Percentiles rank a stretch among this genome's conserved stretches.
These are phyloP conservation scores for Septoria petroselini DNA, from an alignment of 2,329 filamentous ascomycete species.

Conservation along the genomic window DNA sequence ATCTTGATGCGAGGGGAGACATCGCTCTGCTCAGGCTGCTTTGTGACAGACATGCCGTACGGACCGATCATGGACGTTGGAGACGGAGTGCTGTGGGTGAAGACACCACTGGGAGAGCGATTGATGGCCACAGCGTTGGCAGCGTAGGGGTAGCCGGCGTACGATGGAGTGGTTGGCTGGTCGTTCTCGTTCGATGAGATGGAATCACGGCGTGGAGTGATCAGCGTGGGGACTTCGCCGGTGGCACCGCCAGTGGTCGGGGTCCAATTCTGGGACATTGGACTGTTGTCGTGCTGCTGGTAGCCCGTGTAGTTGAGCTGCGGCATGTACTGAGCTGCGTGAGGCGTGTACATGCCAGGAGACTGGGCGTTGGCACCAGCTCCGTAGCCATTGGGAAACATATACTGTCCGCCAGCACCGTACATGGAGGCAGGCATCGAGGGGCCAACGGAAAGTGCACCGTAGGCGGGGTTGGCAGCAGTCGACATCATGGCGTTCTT, in stretches of 20 bases:
- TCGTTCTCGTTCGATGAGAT: constrained; percentile 54
- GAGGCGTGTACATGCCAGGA: constrained; percentile 47
- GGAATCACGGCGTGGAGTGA: constrained; percentile 52
- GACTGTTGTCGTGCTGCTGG: constrained; percentile 47
- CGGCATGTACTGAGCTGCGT: constrained; percentile 43
- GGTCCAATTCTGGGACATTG: constrained; percentile 48
- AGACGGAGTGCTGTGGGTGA: constrained; percentile 50
- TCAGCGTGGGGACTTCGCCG: constrained; percentile 49
- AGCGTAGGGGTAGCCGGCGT: constrained; percentile 42
- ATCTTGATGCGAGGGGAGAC: constrained; percentile 48
- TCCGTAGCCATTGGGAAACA: constrained; percentile 35
- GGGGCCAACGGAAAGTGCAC: constrained; percentile 29
- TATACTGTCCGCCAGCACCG: constrained; percentile 34
- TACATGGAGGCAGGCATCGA: constrained; percentile 37
- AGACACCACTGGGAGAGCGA: constrained; percentile 50
- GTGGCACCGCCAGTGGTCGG: constrained; percentile 43
- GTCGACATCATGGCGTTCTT: constrained; percentile 38
- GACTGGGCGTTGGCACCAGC: constrained; percentile 33
- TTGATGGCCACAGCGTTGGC: constrained; percentile 49
- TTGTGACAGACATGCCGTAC: constrained; percentile 43
- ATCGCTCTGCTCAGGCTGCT: constrained; percentile 40
- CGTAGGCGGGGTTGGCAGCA: constrained; percentile 31
- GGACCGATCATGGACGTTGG: constrained; percentile 47
- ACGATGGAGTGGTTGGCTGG: constrained; percentile 49
- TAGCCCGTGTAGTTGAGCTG: constrained; percentile 45